These are phyloP conservation scores for Arabidopsis arenosa DNA, from an alignment of 345 rosid species.

Conservation along the genomic window DNA sequence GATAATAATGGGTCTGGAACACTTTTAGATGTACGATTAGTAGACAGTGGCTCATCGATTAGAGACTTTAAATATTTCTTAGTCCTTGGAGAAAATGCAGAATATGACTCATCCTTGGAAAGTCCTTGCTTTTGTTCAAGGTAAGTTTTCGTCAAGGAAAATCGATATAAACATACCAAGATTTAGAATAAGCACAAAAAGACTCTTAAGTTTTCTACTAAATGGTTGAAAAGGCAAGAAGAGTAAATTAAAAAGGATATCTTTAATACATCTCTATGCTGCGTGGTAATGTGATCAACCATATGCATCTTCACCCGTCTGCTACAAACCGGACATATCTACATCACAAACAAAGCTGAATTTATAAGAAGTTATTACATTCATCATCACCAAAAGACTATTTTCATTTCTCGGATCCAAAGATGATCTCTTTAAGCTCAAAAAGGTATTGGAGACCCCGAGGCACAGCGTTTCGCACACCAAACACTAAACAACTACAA, in stretches of 20 bases:
- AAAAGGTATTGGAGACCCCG: not conserved
- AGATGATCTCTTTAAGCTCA: constrained; percentile 1
- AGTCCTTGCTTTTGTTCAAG: constrained; percentile 61
- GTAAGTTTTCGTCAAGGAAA: constrained; percentile 73
- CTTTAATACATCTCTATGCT: constrained; percentile 40
- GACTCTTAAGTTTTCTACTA: not conserved
- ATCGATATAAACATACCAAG: constrained; percentile 30
- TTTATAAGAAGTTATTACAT: not conserved
- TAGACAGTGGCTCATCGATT: constrained; percentile 43
- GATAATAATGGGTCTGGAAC: constrained; percentile 63
- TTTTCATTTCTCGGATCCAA: not conserved
- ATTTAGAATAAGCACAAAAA: not conserved
- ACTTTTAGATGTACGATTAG: constrained; percentile 51
- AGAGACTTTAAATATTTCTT: constrained; percentile 57
- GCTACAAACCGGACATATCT: constrained; percentile 47
- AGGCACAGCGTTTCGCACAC: not conserved
- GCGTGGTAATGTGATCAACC: constrained; percentile 44
- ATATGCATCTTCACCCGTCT: constrained; percentile 44
- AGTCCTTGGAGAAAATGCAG: constrained; percentile 49
- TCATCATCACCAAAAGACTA: not conserved
- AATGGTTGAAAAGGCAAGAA: not conserved
- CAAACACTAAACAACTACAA: constrained; percentile 6
- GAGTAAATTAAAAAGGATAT: constrained; percentile 29
- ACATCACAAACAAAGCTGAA: constrained; percentile 34
- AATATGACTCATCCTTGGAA: constrained; percentile 53